Evolutionary conservation across 1,284 basidiomycete genomes (phyloP).

Genomic region (Malassezia pachydermatis): DNA sequence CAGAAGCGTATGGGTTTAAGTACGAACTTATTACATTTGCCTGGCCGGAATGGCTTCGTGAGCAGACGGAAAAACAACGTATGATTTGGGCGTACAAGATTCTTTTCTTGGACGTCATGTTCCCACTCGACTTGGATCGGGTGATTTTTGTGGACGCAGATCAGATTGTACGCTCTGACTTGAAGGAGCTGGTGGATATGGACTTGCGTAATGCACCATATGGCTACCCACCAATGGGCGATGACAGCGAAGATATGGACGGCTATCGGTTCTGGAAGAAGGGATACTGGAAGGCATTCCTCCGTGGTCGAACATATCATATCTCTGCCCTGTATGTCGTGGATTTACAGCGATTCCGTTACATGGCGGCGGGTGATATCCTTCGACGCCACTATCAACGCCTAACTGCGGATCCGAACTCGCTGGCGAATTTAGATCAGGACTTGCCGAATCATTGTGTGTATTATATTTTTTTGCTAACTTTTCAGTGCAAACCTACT

Average conservation of each 20-base stretch:
- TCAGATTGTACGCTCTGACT: constrained; percentile 78
- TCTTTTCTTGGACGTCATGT: constrained; percentile 91
- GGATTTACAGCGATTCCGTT: constrained; percentile 86
- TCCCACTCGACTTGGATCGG: constrained; percentile 94
- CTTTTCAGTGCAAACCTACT: constrained; percentile 23
- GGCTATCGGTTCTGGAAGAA: constrained; percentile 97
- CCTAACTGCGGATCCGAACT: constrained; percentile 83
- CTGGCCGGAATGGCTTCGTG: constrained; percentile 95
- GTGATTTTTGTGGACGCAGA: constrained; percentile 94
- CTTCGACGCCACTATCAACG: constrained; percentile 84
- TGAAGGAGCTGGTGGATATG: constrained; percentile 80
- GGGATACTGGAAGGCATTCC: constrained; percentile 50
- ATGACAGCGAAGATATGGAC: constrained; percentile 83
- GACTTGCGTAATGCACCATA: constrained; percentile 63
- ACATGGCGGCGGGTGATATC: constrained; percentile 62
- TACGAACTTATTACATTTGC: constrained; percentile 97
- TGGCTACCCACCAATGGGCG: constrained; percentile 88
- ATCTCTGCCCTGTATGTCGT: constrained; percentile 75
- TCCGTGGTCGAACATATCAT: constrained; percentile 27
- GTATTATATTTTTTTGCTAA: too few relatives aligned
- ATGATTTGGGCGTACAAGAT: constrained; percentile 99
- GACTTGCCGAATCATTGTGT: constrained; percentile 38
- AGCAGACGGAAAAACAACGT: constrained; percentile 90
- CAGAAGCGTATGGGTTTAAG: constrained; percentile 78
- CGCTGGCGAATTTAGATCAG: constrained; percentile 89